Conservation (phyloP, 345 rosid genomes). For the Psidium friedrichsthalianum region DNA sequence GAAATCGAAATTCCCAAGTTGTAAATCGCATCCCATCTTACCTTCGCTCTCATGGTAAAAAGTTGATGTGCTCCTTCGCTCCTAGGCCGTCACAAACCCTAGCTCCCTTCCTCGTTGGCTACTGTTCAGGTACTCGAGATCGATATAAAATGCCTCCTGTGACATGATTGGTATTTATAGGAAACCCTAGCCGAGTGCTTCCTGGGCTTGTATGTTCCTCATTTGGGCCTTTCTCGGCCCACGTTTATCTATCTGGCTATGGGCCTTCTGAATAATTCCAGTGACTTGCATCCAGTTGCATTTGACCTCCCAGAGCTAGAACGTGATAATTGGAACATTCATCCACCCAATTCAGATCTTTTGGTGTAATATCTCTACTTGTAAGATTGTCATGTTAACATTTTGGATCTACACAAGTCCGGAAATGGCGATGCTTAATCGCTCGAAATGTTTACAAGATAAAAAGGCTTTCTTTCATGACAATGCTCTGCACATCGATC, state of each 20-base stretch:
- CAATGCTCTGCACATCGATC: background rate
- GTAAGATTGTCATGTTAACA: background rate
- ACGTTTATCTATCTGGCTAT: background rate
- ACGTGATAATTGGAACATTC: background rate
- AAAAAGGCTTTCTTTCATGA: background rate
- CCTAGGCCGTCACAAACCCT: background rate
- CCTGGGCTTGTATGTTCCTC: background rate
- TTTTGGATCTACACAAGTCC: background rate
- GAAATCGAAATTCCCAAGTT: background rate
- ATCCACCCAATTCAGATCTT: background rate
- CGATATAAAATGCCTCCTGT: background rate
- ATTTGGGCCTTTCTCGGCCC: background rate
- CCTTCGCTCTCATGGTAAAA: conserved; percentile 11
- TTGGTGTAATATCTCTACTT: background rate
- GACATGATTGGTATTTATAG: background rate
- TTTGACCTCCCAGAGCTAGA: background rate
- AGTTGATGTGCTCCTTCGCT: background rate
- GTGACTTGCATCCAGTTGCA: background rate
- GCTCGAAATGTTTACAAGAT: background rate
- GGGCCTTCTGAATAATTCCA: background rate
- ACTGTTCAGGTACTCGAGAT: background rate
- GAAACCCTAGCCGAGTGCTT: background rate
- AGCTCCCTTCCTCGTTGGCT: background rate
- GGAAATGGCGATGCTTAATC: background rate
- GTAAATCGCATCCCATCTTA: background rate